These are phyloP conservation scores for Lipomyces kockii DNA, from an alignment of 805 yeast genomes.

Conservation along the genomic window DNA sequence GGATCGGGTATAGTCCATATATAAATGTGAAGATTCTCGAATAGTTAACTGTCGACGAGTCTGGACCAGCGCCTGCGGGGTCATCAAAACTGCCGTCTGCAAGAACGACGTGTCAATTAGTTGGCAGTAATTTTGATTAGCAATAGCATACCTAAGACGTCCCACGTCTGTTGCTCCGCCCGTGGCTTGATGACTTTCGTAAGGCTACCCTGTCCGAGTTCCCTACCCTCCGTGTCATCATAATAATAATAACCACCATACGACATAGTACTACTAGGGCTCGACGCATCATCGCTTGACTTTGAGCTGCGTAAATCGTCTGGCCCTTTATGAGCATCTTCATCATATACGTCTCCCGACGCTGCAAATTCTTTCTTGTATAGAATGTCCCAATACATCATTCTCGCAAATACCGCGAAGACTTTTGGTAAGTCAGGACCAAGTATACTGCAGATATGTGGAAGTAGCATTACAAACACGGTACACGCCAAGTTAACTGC, in stretches of 20 bases:
- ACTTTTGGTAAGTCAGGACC: constrained; percentile 49
- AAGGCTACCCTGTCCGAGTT: not conserved
- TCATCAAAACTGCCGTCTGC: constrained; percentile 17
- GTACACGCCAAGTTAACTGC: constrained; percentile 49
- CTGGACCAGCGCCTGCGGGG: constrained; percentile 19
- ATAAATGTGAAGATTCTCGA: constrained; percentile 51
- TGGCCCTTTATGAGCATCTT: not conserved
- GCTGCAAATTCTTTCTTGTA: constrained; percentile 15
- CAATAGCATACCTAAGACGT: constrained; percentile 1
- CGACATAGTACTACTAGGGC: constrained; percentile 6
- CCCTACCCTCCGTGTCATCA: constrained; percentile 12
- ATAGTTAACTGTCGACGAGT: constrained; percentile 23
- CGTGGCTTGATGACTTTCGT: not conserved
- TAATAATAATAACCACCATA: constrained; percentile 31
- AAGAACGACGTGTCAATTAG: not conserved
- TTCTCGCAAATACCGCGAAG: constrained; percentile 52
- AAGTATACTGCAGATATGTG: constrained; percentile 51
- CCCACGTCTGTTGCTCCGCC: not conserved
- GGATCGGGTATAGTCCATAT: constrained; percentile 63
- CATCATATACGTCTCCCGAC: constrained; percentile 13
- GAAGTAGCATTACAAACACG: constrained; percentile 51
- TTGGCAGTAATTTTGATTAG: not conserved
- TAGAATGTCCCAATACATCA: constrained; percentile 48
- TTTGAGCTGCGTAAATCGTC: constrained; percentile 6
- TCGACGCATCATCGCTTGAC: constrained; percentile 5